Evolutionary conservation across 2,329 filamentous ascomycete species (phyloP).

Genomic region (Westerdykella ornata): DNA sequence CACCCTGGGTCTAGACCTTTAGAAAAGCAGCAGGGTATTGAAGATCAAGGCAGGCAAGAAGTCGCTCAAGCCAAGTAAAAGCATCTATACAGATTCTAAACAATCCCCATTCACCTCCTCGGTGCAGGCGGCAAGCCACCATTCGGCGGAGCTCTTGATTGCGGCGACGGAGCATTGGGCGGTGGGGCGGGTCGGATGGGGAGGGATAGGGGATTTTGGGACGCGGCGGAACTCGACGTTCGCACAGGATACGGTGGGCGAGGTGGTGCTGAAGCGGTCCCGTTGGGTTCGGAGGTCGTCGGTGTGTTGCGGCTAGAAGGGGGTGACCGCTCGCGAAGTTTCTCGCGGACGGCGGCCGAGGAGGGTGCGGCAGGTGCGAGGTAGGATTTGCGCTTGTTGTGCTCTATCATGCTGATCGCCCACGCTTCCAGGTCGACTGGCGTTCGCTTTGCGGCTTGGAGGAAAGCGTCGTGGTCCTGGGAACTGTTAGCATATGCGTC

Average conservation of each 20-base stretch:
- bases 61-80: too few relatives aligned
- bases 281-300: slow-evolving; percentile 20
- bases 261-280: slow-evolving; percentile 19
- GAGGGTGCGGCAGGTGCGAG: slow-evolving; percentile 73
- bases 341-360: slow-evolving; percentile 48
- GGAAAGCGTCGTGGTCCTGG: slow-evolving; percentile 85
- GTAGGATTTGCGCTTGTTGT: slow-evolving; percentile 92
- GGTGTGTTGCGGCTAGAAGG: slow-evolving; percentile 21
- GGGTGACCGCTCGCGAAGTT: slow-evolving; percentile 29
- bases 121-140: slow-evolving; percentile 24
- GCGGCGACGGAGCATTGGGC: slow-evolving; percentile 19
- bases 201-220: slow-evolving; percentile 37
- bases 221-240: slow-evolving; percentile 38
- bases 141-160: slow-evolving; percentile 19
- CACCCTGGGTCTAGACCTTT: not conserved
- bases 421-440: slow-evolving; percentile 90
- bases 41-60: too few relatives aligned
- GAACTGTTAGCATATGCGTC: slow-evolving; percentile 11
- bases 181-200: slow-evolving; percentile 43
- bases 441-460: slow-evolving; percentile 92
- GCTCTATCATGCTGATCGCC: slow-evolving; percentile 90
- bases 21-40: not conserved
- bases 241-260: slow-evolving; percentile 39
- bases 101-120: slow-evolving; percentile 30
- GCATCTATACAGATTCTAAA: slow-evolving; percentile 6